A percentile compares a stretch with the other conserved stretches of the same genome.
Evolutionary conservation across 2,329 filamentous ascomycete species (phyloP).

Genomic region (Trichoderma simmonsii): DNA sequence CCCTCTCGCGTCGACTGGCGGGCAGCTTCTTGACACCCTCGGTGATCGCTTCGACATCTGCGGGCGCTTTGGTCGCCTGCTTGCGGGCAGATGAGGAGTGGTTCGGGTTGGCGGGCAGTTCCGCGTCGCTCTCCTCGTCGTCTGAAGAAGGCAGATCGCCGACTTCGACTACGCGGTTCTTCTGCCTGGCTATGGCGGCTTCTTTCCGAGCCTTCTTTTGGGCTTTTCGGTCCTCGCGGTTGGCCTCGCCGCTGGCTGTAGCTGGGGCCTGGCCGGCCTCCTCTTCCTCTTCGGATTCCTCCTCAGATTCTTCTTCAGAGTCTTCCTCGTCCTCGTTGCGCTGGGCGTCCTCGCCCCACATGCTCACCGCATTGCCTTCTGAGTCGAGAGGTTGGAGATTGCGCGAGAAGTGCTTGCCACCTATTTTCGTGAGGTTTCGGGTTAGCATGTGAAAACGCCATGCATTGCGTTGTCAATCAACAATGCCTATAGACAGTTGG

Average conservation of each 20-base stretch:
- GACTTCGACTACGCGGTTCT: conserved; percentile 68
- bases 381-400: conserved; percentile 84
- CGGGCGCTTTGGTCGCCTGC: conserved; percentile 42
- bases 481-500: neutral
- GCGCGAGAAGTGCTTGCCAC: conserved; percentile 92
- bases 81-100: conserved; percentile 73
- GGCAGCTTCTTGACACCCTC: conserved; percentile 55
- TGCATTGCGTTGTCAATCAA: neutral
- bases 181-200: conserved; percentile 76
- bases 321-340: conserved; percentile 49
- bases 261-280: conserved; percentile 46
- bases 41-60: conserved; percentile 48
- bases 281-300: conserved; percentile 45
- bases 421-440: conserved; percentile 42
- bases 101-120: conserved; percentile 80
- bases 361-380: conserved; percentile 83
- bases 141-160: conserved; percentile 78
- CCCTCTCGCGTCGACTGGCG: conserved; percentile 53
- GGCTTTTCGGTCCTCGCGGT: conserved; percentile 83
- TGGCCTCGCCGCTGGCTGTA: conserved; percentile 46
- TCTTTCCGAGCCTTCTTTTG: conserved; percentile 88
- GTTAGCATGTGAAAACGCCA: neutral
- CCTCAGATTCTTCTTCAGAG: conserved; percentile 48
- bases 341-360: conserved; percentile 68
- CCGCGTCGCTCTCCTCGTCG: conserved; percentile 59